Percentiles rank a stretch among this genome's conserved stretches.
These are phyloP conservation scores for Fragilariopsis cylindrus DNA, from an alignment of 108 stramenopile species.

Conservation along the genomic window DNA sequence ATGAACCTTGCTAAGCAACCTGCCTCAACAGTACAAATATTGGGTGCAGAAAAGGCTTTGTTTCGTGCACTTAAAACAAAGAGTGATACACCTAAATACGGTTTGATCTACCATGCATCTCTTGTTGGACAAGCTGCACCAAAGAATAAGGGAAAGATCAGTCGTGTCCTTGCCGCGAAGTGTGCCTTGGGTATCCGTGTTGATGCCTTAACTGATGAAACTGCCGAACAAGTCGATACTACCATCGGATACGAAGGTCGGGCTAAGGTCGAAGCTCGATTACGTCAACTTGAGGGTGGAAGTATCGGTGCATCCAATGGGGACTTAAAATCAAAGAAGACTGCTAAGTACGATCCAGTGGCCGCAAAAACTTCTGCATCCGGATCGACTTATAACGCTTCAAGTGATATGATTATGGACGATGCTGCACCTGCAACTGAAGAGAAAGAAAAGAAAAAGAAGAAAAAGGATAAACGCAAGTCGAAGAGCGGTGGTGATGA, in stretches of 20 bases:
- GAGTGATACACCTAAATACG: slow-evolving; percentile 99
- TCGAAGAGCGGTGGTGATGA: slow-evolving; percentile 50
- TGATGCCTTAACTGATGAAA: slow-evolving; percentile 96
- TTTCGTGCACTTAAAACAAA: slow-evolving; percentile 99
- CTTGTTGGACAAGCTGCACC: slow-evolving; percentile 98
- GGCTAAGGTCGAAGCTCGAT: slow-evolving; percentile 96
- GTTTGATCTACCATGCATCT: slow-evolving; percentile 98
- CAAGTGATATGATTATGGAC: slow-evolving; percentile 86
- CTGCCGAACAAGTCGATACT: slow-evolving; percentile 85
- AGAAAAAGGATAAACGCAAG: slow-evolving; percentile 77
- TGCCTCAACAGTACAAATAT: slow-evolving; percentile 99
- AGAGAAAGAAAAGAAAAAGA: slow-evolving; percentile 66
- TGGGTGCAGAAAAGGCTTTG: slow-evolving; percentile 99
- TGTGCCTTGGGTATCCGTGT: slow-evolving; percentile 96
- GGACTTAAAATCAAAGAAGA: slow-evolving; percentile 70
- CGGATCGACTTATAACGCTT: slow-evolving; percentile 80
- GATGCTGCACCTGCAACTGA: slow-evolving; percentile 31
- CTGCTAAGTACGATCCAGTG: slow-evolving; percentile 72
- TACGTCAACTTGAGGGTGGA: slow-evolving; percentile 96
- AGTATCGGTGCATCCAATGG: slow-evolving; percentile 74
- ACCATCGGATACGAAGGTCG: slow-evolving; percentile 96
- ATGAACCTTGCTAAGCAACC: slow-evolving; percentile 99
- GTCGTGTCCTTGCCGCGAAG: slow-evolving; percentile 99
- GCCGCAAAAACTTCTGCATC: slow-evolving; percentile 76
- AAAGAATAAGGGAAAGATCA: slow-evolving; percentile 99